Conservation (phyloP, 768 basidiomycete genomes). For the Bullera alba region DNA sequence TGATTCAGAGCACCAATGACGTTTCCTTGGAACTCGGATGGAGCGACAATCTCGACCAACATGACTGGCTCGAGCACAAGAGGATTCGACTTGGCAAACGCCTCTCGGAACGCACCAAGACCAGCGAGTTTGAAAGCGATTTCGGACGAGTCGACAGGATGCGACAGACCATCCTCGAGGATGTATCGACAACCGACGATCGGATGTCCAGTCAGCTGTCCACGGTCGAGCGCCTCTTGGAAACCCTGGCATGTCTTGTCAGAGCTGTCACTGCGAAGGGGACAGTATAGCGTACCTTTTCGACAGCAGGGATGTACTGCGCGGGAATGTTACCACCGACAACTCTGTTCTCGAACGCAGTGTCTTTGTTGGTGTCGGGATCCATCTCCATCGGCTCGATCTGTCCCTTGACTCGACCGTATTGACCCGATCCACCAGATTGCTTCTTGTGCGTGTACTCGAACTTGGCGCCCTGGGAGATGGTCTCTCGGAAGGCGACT, state of each 20-base stretch:
- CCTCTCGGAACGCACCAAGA: constrained; percentile 86
- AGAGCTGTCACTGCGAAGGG: neutral
- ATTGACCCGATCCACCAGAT: constrained; percentile 94
- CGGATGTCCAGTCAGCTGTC: constrained; percentile 76
- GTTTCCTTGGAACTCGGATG: constrained; percentile 83
- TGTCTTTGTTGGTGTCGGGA: constrained; percentile 65
- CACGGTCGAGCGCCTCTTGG: constrained; percentile 87
- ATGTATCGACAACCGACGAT: constrained; percentile 81
- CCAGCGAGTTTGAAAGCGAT: constrained; percentile 86
- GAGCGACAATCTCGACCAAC: constrained; percentile 94
- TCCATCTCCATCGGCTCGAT: constrained; percentile 83
- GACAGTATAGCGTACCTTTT: constrained; percentile 60
- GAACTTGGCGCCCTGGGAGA: constrained; percentile 74
- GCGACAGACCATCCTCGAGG: constrained; percentile 83
- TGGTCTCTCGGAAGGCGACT: constrained; percentile 93
- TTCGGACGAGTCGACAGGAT: constrained; percentile 93
- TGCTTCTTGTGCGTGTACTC: constrained; percentile 96
- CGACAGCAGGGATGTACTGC: constrained; percentile 87
- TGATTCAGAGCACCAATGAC: constrained; percentile 93
- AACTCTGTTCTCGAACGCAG: constrained; percentile 74
- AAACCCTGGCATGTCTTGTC: constrained; percentile 61
- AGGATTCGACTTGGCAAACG: constrained; percentile 66
- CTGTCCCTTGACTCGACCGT: constrained; percentile 80
- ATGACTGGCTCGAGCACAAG: constrained; percentile 96
- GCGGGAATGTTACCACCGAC: constrained; percentile 88